A percentile compares a stretch with the other conserved stretches of the same genome.
These are phyloP conservation scores for Ophiostoma populinum DNA, from an alignment of 2,329 filamentous ascomycete species.

Conservation along the genomic window DNA sequence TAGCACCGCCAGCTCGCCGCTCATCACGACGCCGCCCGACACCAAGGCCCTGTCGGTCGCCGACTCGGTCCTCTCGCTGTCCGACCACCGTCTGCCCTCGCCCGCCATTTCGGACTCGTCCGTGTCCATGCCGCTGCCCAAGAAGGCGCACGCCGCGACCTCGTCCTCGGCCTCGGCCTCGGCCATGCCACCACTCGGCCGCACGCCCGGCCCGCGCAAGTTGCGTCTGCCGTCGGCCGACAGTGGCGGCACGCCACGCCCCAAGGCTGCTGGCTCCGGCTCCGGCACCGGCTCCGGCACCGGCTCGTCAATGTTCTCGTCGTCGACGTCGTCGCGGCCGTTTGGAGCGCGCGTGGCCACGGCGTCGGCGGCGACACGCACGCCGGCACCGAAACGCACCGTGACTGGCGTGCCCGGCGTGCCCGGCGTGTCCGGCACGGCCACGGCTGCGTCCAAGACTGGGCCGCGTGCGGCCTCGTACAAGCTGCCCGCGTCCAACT, in stretches of 20 bases:
- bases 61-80: constrained; percentile 31
- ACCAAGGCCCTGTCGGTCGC: constrained; percentile 44
- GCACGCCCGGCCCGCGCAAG: constrained; percentile 26
- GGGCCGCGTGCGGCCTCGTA: constrained; percentile 27
- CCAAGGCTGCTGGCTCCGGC: constrained; percentile 23
- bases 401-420: constrained; percentile 19
- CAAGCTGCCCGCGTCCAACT: constrained; percentile 42
- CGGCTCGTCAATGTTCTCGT: constrained; percentile 15
- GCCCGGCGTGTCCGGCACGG: constrained; percentile 12
- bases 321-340: constrained; percentile 16
- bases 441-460: constrained; percentile 26
- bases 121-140: constrained; percentile 47
- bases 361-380: constrained; percentile 29
- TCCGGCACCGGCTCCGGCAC: constrained; percentile 20
- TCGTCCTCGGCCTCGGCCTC: constrained; percentile 22
- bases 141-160: constrained; percentile 22
- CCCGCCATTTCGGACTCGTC: constrained; percentile 85
- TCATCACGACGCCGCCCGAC: constrained; percentile 70
- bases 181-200: constrained; percentile 14
- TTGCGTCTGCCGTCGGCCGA: constrained; percentile 38
- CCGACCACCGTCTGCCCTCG: constrained; percentile 82
- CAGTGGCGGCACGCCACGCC: constrained; percentile 30
- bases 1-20: constrained; percentile 80
- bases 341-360: constrained; percentile 23
- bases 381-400: constrained; percentile 22